Percentiles rank a stretch among this genome's conserved stretches.
Conservation (phyloP, 2,329 filamentous ascomycete genomes). For the Pestalotiopsis sp. region DNA sequence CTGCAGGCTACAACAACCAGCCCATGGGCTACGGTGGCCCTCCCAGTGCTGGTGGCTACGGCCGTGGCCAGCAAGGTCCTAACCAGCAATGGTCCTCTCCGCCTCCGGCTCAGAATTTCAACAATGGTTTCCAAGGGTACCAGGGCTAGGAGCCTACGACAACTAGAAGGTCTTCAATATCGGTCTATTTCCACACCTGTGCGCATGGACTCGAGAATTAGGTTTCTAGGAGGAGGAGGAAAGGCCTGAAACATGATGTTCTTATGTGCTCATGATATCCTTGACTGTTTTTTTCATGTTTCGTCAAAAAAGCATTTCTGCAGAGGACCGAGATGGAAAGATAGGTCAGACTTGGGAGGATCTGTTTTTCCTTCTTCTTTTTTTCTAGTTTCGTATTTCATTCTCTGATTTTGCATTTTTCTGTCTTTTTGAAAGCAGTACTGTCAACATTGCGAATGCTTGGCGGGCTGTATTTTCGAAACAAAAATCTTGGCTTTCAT, state of each 20-base stretch:
- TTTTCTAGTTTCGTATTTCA: slow-evolving; percentile 32
- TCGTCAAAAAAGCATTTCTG: slow-evolving; percentile 4
- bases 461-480: neutral
- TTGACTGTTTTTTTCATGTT: slow-evolving; percentile 1
- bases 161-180: neutral
- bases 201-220: neutral
- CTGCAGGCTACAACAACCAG: slow-evolving; percentile 65
- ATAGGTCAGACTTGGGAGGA: slow-evolving; percentile 4
- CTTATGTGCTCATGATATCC: slow-evolving; percentile 9
- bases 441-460: slow-evolving; percentile 6
- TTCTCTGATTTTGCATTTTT: slow-evolving; percentile 27
- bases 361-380: slow-evolving; percentile 16
- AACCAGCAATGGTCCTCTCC: slow-evolving; percentile 59
- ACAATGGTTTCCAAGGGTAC: slow-evolving; percentile 66
- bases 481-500: slow-evolving; percentile 15
- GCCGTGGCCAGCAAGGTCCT: slow-evolving; percentile 69
- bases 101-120: slow-evolving; percentile 58
- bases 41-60: slow-evolving; percentile 81
- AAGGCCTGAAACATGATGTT: slow-evolving; percentile 1
- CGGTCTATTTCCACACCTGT: neutral
- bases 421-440: slow-evolving; percentile 29
- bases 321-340: neutral
- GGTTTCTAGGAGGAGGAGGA: neutral
- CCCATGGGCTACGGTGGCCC: slow-evolving; percentile 73
- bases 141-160: slow-evolving; percentile 50